Evolutionary conservation across 345 rosid species (phyloP).

Genomic region (Toxicodendron radicans): DNA sequence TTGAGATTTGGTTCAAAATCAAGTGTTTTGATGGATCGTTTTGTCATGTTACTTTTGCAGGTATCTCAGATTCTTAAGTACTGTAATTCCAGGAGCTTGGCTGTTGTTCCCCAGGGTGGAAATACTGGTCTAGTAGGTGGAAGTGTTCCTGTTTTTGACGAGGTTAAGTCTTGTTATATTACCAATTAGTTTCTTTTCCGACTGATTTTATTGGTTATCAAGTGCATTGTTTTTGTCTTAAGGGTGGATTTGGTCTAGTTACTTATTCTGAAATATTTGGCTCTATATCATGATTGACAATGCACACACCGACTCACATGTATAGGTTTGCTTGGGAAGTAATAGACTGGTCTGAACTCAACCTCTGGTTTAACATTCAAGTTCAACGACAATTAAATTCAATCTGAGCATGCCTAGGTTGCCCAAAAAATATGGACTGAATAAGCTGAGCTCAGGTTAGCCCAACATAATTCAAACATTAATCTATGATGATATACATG

Average conservation of each 20-base stretch:
- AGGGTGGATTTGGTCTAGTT: neutral
- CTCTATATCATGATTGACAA: neutral
- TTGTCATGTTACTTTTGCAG: slow-evolving; percentile 38
- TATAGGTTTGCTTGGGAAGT: neutral
- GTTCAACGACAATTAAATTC: neutral
- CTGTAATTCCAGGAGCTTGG: slow-evolving; percentile 77
- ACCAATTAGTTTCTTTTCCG: neutral
- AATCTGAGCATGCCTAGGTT: neutral
- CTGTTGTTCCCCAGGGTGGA: slow-evolving; percentile 99
- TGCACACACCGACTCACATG: neutral
- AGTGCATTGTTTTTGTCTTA: neutral
- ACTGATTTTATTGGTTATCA: neutral
- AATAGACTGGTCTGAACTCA: neutral
- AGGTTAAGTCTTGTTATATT: slow-evolving; percentile 44
- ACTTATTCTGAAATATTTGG: neutral
- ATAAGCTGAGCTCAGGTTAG: neutral
- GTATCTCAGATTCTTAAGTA: slow-evolving; percentile 75
- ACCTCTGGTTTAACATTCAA: neutral
- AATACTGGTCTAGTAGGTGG: slow-evolving; percentile 99
- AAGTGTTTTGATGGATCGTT: neutral
- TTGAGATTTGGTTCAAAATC: neutral
- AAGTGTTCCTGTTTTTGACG: slow-evolving; percentile 94
- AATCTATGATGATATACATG: neutral
- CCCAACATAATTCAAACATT: neutral
- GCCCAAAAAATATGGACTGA: neutral